Conservation (phyloP, 2,329 filamentous ascomycete species). For the Fusarium hostae region DNA sequence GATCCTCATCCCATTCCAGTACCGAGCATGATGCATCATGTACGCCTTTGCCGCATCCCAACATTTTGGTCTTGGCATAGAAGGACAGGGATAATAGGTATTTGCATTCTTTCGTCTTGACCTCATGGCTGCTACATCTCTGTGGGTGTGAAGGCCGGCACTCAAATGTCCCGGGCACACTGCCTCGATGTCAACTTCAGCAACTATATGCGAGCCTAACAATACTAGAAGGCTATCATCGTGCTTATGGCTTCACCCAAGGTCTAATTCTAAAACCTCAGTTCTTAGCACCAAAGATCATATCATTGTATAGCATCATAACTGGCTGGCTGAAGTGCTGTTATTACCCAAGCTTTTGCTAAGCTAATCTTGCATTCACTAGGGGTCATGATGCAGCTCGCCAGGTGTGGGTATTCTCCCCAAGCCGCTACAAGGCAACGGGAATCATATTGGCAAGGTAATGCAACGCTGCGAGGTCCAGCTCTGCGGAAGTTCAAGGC, state of each 20-base stretch:
- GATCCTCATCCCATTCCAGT: not conserved
- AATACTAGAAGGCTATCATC: not conserved
- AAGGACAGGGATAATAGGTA: not conserved
- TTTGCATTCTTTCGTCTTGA: not conserved
- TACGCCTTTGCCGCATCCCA: conserved; percentile 3
- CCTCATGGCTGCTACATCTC: not conserved
- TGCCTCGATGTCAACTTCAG: not conserved
- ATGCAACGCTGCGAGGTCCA: not conserved
- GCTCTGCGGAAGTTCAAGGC: not conserved
- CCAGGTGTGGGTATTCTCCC: not conserved
- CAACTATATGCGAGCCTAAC: not conserved
- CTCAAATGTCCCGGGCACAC: not conserved
- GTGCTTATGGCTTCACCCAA: not conserved
- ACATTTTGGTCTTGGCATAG: not conserved
- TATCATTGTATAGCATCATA: not conserved
- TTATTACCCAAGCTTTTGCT: not conserved
- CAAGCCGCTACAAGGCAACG: not conserved
- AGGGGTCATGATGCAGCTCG: not conserved
- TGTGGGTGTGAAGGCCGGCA: not conserved
- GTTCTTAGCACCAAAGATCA: not conserved
- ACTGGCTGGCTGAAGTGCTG: not conserved
- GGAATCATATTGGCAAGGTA: not conserved
- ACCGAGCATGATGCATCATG: not conserved
- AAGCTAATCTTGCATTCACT: not conserved
- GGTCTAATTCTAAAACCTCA: not conserved